Evolutionary conservation across 495 filamentous ascomycete genomes (phyloP).

Genomic region (Ramalina peruviana): DNA sequence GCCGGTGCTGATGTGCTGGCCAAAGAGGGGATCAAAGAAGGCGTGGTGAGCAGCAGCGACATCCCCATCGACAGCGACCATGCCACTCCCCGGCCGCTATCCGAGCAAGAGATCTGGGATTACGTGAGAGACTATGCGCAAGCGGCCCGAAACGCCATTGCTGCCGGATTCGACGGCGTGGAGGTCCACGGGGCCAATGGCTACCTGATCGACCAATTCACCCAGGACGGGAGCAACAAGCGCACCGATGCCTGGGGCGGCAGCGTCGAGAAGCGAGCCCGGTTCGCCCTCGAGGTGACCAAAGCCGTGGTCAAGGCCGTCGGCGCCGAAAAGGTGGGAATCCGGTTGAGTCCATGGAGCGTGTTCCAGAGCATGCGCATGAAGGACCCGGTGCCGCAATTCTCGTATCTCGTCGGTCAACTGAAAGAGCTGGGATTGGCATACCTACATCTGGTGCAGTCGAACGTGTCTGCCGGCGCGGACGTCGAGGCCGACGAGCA

Average conservation of each 20-base stretch:
- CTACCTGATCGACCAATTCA: constrained; percentile 65
- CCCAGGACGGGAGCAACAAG: constrained; percentile 45
- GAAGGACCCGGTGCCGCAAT: constrained; percentile 48
- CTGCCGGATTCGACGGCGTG: constrained; percentile 63
- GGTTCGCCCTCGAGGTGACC: constrained; percentile 50
- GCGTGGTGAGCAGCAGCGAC: constrained; percentile 35
- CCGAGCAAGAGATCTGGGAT: constrained; percentile 40
- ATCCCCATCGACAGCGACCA: constrained; percentile 24
- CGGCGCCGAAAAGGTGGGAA: constrained; percentile 45
- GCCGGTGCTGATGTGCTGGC: constrained; percentile 26
- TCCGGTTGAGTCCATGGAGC: constrained; percentile 52
- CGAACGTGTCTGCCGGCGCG: constrained; percentile 32
- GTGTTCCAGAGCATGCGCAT: constrained; percentile 57
- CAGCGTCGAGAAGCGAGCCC: constrained; percentile 54
- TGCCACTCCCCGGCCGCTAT: constrained; percentile 34
- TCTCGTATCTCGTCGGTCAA: constrained; percentile 38
- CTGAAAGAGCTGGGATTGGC: constrained; percentile 43
- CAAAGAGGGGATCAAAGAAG: constrained; percentile 19
- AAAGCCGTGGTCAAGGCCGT: constrained; percentile 49
- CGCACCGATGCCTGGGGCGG: constrained; percentile 57
- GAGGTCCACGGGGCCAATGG: constrained; percentile 66
- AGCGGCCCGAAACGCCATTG: constrained; percentile 48
- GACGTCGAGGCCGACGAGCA: constrained; percentile 29
- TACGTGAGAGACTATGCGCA: constrained; percentile 43
- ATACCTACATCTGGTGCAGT: constrained; percentile 52